A percentile compares a stretch with the other conserved stretches of the same genome.
Evolutionary conservation across 305 asterid species (phyloP).

Genomic region (Fraxinus dipetala): DNA sequence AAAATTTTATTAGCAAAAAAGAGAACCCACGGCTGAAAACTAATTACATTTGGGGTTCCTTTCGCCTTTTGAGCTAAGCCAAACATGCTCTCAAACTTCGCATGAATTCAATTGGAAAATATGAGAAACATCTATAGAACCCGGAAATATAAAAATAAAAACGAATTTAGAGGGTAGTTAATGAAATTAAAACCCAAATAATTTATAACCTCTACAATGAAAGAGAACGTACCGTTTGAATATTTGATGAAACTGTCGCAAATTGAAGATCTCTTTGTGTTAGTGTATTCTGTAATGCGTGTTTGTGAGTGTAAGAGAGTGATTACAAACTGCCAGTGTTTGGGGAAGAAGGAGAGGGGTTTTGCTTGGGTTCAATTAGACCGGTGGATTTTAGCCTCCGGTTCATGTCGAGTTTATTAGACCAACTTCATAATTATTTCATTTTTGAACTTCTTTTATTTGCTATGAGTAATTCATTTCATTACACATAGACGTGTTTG

Average conservation of each 20-base stretch:
- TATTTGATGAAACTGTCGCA: conserved; percentile 22
- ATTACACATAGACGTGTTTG: too few relatives aligned
- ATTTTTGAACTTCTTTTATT: too few relatives aligned
- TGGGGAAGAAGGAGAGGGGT: not conserved
- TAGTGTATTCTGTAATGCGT: not conserved
- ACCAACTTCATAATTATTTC: too few relatives aligned
- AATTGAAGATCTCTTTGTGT: conserved; percentile 23
- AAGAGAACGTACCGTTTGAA: conserved; percentile 26
- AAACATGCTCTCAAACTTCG: conserved; percentile 5
- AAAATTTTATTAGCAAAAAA: conserved; percentile 11
- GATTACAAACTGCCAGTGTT: not conserved
- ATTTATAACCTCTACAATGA: conserved; percentile 23
- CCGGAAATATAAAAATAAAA: conserved; percentile 7
- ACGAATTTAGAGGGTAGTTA: not conserved
- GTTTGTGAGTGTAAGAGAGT: not conserved
- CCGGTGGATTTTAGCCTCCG: not conserved
- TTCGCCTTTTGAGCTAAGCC: not conserved
- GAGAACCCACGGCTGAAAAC: not conserved
- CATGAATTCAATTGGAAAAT: conserved; percentile 8
- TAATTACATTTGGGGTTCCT: not conserved
- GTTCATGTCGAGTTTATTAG: not conserved
- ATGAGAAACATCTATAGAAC: conserved; percentile 18
- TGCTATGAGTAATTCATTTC: too few relatives aligned
- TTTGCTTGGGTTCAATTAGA: not conserved
- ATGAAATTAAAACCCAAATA: not conserved